These are phyloP conservation scores for Hordeum marinum DNA, from an alignment of 176 grass and related monocot species.

Conservation along the genomic window DNA sequence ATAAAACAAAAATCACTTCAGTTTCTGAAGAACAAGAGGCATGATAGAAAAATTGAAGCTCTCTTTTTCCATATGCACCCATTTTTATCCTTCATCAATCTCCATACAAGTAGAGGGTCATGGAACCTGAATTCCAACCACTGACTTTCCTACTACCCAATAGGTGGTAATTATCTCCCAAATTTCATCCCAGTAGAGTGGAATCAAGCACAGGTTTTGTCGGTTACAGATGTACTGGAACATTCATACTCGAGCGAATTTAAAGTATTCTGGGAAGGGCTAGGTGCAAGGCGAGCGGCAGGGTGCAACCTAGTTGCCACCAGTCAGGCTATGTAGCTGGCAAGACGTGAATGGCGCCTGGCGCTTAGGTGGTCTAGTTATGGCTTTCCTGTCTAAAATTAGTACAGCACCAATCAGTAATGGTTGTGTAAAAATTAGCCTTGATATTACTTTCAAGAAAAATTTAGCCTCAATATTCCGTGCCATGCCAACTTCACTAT, in stretches of 20 bases:
- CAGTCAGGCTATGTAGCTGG: background rate
- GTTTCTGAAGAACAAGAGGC: background rate
- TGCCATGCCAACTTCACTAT: background rate
- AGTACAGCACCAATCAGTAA: background rate
- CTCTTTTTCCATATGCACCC: background rate
- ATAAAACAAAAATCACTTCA: background rate
- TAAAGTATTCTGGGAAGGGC: background rate
- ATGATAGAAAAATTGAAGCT: background rate
- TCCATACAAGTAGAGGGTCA: too few relatives aligned
- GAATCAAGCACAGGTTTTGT: background rate
- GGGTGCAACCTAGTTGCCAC: background rate
- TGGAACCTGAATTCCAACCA: too few relatives aligned
- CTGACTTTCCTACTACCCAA: too few relatives aligned
- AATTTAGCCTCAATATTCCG: background rate
- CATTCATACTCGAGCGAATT: background rate
- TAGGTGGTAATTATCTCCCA: too few relatives aligned
- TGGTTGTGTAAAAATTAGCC: background rate
- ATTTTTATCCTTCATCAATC: background rate
- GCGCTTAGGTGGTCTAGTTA: background rate
- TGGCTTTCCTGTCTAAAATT: background rate
- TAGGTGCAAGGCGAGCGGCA: background rate
- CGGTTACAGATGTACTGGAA: background rate
- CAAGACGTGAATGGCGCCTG: background rate
- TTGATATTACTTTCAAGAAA: background rate
- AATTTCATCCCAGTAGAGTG: too few relatives aligned